Base-by-base conservation (phyloP, 345 rosid genomes). In the Ceriops tagal region DNA sequence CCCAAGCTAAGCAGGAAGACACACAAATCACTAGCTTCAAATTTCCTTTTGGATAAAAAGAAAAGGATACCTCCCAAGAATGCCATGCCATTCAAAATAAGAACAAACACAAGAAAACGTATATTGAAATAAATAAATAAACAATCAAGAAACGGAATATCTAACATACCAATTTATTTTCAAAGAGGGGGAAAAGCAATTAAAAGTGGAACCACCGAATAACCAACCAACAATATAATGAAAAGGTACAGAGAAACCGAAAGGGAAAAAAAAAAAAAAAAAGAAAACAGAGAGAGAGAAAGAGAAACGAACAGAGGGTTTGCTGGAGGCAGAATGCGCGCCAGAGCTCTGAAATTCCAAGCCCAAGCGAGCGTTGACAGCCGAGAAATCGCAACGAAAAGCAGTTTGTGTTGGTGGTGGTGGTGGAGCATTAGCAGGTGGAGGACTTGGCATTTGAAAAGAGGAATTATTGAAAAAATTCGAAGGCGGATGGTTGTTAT, bases 271-370 rank as follows among this genome's bases (percentile, higher is more conserved):
- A 11, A 52, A 20, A 63, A 4, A 43, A 15, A 26, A 47, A 6
- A 0, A 15, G 13, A 27, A 32, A 6, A 32, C 1, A 34, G 37
- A 34, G 37, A 34, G 0, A 51, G 10, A 26, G 37, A 8, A 0
- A 15, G 13, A 28, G n/a, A 2, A 64, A 55, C 84, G 73, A 32
- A 83, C 93, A 62, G 80, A 56, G 57, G 71, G 76, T 60, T 67
- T 75, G 60, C 77, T 61, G 58, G 78, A 75, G 53, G 72, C 74
- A 26, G 83, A 81, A 83, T 73, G 79, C 18, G 84, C 53, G 10
- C 71, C 70, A 21, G 56, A 20, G 9, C 57, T 22, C 16, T 51
- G 66, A 16, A 70, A 37, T 20, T 53, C 66, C 39, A 66, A 56
- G 53, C 73, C 64, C 58, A 66, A 56, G 72, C 53, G 73, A 71